phyloP scores from a whole-genome alignment of 108 stramenopile species.

The Pseudonitzschia pungens region DNA sequence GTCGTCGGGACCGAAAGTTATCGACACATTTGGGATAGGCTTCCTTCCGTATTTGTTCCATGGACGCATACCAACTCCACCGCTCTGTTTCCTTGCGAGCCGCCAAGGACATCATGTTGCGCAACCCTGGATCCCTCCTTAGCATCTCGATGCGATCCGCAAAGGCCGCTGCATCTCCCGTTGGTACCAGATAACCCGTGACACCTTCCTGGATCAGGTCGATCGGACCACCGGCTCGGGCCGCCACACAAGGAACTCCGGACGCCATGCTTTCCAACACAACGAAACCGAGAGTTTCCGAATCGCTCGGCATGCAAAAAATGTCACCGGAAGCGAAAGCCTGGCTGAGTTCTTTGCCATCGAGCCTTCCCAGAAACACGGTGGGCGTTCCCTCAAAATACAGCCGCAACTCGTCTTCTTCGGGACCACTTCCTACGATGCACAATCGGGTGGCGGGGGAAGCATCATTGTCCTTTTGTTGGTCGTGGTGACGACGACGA shows the following conservation, averaged over 20 bases:
- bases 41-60: constrained; percentile 21
- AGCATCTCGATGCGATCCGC: constrained; percentile 22
- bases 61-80: constrained; percentile 32
- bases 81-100: constrained; percentile 16
- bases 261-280: constrained; percentile 90
- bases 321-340: constrained; percentile 80
- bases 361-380: constrained; percentile 49
- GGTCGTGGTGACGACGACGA: constrained; percentile 58
- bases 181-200: constrained; percentile 69
- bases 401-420: constrained; percentile 32
- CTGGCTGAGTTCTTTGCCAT: constrained; percentile 46
- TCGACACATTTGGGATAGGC: constrained; percentile 5
- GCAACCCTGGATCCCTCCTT: background rate
- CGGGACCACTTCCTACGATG: constrained; percentile 65
- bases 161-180: constrained; percentile 56
- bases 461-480: constrained; percentile 47
- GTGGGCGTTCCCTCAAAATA: constrained; percentile 56
- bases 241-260: constrained; percentile 83
- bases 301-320: constrained; percentile 77
- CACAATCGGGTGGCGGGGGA: constrained; percentile 53
- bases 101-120: background rate
- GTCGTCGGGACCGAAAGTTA: constrained; percentile 8
- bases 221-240: constrained; percentile 75
- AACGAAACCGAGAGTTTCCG: constrained; percentile 88
- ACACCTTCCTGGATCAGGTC: constrained; percentile 64